phyloP scores from a whole-genome alignment of 495 filamentous ascomycete genomes.

The Cercophora newfieldiana region DNA sequence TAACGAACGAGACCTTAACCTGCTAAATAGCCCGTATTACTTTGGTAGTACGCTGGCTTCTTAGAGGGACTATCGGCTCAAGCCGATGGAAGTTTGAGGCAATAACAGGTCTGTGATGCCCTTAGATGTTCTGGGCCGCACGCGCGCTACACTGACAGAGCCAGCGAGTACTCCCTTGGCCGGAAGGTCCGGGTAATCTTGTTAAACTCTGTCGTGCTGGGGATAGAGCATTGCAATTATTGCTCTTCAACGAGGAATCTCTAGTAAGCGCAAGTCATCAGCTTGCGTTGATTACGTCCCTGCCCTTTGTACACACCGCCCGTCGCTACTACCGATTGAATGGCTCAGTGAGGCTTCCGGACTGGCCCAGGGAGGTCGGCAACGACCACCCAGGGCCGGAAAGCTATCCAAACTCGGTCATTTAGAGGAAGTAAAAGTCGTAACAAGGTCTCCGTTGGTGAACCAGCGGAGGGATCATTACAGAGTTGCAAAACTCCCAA shows the following conservation, averaged over 20 bases:
- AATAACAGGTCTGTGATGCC: constrained; percentile 73
- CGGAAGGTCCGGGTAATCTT: constrained; percentile 73
- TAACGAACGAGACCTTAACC: constrained; percentile 75
- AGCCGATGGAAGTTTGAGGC: constrained; percentile 69
- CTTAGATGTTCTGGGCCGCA: constrained; percentile 73
- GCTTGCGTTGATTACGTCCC: constrained; percentile 73
- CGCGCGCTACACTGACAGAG: constrained; percentile 72
- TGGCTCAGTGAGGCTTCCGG: constrained; percentile 71
- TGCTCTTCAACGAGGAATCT: constrained; percentile 79
- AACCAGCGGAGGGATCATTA: constrained; percentile 73
- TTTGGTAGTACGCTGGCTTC: constrained; percentile 65
- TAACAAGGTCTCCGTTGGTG: constrained; percentile 76
- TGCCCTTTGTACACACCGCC: constrained; percentile 74
- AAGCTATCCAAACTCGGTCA: constrained; percentile 73
- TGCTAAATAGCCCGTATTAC: constrained; percentile 69
- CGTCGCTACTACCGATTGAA: constrained; percentile 73
- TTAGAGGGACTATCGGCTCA: constrained; percentile 71
- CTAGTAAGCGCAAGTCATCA: constrained; percentile 74
- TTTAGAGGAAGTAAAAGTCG: constrained; percentile 78
- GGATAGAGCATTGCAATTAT: constrained; percentile 80
- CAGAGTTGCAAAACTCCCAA: constrained; percentile 41
- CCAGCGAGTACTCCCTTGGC: constrained; percentile 69
- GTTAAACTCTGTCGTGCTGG: constrained; percentile 75
- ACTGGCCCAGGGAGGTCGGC: constrained; percentile 64
- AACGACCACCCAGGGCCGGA: constrained; percentile 64